Conservation (phyloP, 148 eudicot species). For the Rhododendron henanense region DNA sequence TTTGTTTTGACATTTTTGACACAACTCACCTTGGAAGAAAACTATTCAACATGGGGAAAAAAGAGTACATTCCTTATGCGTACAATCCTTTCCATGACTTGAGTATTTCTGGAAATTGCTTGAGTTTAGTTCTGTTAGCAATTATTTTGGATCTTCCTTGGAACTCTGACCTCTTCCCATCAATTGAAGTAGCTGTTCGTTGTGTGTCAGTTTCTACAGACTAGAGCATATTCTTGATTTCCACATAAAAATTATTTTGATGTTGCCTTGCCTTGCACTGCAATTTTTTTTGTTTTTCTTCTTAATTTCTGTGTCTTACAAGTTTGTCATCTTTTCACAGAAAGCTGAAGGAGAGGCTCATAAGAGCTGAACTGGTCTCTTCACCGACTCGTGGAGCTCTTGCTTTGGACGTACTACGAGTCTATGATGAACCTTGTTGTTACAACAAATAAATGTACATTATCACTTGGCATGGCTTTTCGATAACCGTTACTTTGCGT, state of each 20-base stretch:
- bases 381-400: background rate
- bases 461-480: background rate
- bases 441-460: background rate
- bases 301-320: background rate
- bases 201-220: background rate
- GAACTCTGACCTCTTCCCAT: background rate
- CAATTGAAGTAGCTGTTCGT: background rate
- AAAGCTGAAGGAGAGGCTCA: constrained; percentile 31
- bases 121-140: background rate
- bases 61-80: background rate
- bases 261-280: background rate
- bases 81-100: background rate
- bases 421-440: background rate
- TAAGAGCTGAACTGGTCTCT: constrained; percentile 19
- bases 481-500: background rate
- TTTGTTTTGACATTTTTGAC: background rate
- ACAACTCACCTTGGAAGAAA: background rate
- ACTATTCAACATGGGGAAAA: background rate
- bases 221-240: background rate
- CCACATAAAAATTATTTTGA: background rate
- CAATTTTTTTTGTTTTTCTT: background rate
- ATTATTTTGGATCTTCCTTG: background rate
- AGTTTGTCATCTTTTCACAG: constrained; percentile 14
- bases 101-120: background rate
- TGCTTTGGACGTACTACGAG: background rate